Evolutionary conservation across 768 basidiomycete species (phyloP), one percentile per base, ranked within the genome.

Genomic region (Chalciporus pseudorubinellus): DNA sequence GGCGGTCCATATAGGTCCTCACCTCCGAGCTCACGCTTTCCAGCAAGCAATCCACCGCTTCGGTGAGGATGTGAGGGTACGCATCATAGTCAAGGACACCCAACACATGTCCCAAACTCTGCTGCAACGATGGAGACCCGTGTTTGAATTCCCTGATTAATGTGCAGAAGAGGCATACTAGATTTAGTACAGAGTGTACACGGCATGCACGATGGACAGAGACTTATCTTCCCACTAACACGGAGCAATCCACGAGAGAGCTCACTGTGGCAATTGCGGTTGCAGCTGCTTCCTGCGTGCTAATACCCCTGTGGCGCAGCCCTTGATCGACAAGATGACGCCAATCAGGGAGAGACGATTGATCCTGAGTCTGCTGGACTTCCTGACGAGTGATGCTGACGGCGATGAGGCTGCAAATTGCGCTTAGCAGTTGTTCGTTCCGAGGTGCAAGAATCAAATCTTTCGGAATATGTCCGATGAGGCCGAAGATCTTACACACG

Each of bases 261-360:
- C 91, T 94, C 51, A 90, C 70, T n/a, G 77, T 67, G 3, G 79
- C 77, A 73, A 92, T 78, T 6, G 89, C 86, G 21, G 64, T 67
- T 12, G 92, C 87, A 29, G 87, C 90, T 8, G 85, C 83, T 58
- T 89, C 83, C 69, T 95, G 95, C 3, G 89, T 89, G 14, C 68
- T 61, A 2, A 65, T 59, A 40, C 71, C 79, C 53, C 83, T 75
- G 63, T 90, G 84, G 68, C 85, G 88, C 52, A 95, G 72, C 16
- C 85, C 82, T 48, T 78, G 72, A 60, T 93, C 85, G 34, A 94
- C 69, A 38, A 95, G 71, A 38, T 77, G 72, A 48, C 75, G 73
- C 92, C 92, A 95, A 52, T 76, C 69, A 4, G 82, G 78, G 14
- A 79, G 74, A 34, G 74, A 70, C 12, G 79, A 72, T 38, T 63